Evolutionary conservation across 2,329 filamentous ascomycete species (phyloP).

Genomic region (Pyricularia grisea): DNA sequence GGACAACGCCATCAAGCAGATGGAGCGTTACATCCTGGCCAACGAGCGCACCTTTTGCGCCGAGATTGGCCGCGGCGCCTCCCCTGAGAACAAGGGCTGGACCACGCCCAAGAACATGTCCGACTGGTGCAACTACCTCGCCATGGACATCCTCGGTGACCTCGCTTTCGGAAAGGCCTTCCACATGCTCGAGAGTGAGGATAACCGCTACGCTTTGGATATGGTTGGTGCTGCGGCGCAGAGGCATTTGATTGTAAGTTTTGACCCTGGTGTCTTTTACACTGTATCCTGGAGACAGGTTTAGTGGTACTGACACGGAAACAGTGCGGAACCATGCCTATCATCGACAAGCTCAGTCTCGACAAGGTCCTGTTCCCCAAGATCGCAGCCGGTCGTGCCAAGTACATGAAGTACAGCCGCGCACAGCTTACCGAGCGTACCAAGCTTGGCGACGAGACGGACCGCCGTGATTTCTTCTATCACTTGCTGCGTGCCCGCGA

Average conservation of each 20-base stretch:
- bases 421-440: constrained; percentile 57
- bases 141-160: constrained; percentile 54
- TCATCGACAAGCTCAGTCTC: constrained; percentile 55
- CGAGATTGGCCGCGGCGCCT: constrained; percentile 34
- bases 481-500: constrained; percentile 64
- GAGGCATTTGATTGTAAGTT: constrained; percentile 55
- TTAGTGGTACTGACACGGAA: neutral
- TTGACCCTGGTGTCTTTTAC: neutral
- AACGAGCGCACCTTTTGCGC: constrained; percentile 60
- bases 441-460: constrained; percentile 51
- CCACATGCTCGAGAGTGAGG: constrained; percentile 47
- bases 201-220: constrained; percentile 57
- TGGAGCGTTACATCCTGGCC: constrained; percentile 57
- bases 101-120: constrained; percentile 50
- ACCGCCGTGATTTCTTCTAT: constrained; percentile 68
- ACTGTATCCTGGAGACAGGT: neutral
- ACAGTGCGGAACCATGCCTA: constrained; percentile 63
- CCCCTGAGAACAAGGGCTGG: constrained; percentile 45
- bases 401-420: constrained; percentile 64
- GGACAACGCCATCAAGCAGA: constrained; percentile 54
- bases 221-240: constrained; percentile 60
- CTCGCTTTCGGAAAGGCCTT: constrained; percentile 53
- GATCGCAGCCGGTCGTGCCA: constrained; percentile 55
- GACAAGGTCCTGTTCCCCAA: constrained; percentile 60
- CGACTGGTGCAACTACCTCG: constrained; percentile 52